Evolutionary conservation across 129 eudicot genomes (phyloP).

Genomic region (Flaveria bidentis): DNA sequence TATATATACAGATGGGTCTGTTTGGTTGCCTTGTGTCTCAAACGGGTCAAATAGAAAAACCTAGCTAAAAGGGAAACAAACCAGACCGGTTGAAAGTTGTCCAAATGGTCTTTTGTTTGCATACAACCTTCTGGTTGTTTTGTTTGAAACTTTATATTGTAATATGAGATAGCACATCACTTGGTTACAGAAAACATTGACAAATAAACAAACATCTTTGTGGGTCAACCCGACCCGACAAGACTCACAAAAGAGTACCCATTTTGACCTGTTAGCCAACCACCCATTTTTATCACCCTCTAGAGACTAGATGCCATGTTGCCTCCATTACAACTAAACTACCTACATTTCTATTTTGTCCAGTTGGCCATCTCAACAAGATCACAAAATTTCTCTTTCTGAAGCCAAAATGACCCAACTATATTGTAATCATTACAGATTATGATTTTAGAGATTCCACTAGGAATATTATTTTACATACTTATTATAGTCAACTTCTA

Average conservation of each 20-base stretch:
- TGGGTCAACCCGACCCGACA: background rate
- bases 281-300: background rate
- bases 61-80: background rate
- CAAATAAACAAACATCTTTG: too few relatives aligned
- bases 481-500: background rate
- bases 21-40: background rate
- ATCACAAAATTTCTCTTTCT: too few relatives aligned
- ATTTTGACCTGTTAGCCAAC: background rate
- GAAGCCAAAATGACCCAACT: too few relatives aligned
- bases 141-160: background rate
- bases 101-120: background rate
- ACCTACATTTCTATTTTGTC: too few relatives aligned
- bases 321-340: too few relatives aligned
- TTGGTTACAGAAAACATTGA: too few relatives aligned
- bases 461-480: too few relatives aligned
- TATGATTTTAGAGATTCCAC: too few relatives aligned
- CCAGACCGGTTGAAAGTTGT: too few relatives aligned
- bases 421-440: too few relatives aligned
- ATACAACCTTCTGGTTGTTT: background rate
- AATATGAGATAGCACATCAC: background rate
- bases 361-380: too few relatives aligned
- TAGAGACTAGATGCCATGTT: background rate
- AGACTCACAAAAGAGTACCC: background rate
- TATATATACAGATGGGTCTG: too few relatives aligned
- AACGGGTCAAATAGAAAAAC: background rate